phyloP scores from a whole-genome alignment of 176 grass and related monocot genomes.

The Guadua angustifolia region DNA sequence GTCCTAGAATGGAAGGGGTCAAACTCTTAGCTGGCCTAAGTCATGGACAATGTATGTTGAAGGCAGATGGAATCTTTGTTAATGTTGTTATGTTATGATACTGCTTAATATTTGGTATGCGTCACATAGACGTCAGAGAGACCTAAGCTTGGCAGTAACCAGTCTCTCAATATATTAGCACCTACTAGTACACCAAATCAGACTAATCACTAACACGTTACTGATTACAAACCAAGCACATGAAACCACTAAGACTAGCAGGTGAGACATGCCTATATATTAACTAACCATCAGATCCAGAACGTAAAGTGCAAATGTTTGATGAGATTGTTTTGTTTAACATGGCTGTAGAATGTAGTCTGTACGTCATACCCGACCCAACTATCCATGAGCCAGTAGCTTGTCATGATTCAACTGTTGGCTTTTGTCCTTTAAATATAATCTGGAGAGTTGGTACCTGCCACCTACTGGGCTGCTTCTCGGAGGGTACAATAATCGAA shows the following conservation, averaged over 20 bases:
- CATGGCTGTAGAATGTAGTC: neutral
- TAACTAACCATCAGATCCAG: constrained; percentile 11
- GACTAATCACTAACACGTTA: constrained; percentile 17
- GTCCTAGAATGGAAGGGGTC: constrained; percentile 31
- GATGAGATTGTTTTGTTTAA: constrained; percentile 32
- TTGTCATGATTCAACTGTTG: constrained; percentile 35
- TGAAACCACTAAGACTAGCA: constrained; percentile 4
- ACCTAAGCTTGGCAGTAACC: constrained; percentile 10
- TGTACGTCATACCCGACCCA: constrained; percentile 9
- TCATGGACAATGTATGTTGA: neutral
- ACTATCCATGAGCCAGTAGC: constrained; percentile 21
- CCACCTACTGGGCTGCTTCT: constrained; percentile 48
- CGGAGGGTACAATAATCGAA: constrained; percentile 37
- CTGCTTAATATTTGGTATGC: constrained; percentile 18
- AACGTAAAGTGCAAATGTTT: constrained; percentile 4
- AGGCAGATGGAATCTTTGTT: constrained; percentile 8
- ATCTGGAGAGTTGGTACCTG: constrained; percentile 47
- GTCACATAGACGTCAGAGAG: constrained; percentile 1
- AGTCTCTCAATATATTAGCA: constrained; percentile 2
- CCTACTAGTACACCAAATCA: constrained; percentile 3
- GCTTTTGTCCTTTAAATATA: constrained; percentile 37
- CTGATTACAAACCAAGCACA: constrained; percentile 27
- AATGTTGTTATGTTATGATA: constrained; percentile 27
- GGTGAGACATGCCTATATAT: constrained; percentile 17
- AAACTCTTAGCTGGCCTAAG: constrained; percentile 29